Conservation (phyloP, 2,329 filamentous ascomycete genomes). For the Monosporascus sp. region DNA sequence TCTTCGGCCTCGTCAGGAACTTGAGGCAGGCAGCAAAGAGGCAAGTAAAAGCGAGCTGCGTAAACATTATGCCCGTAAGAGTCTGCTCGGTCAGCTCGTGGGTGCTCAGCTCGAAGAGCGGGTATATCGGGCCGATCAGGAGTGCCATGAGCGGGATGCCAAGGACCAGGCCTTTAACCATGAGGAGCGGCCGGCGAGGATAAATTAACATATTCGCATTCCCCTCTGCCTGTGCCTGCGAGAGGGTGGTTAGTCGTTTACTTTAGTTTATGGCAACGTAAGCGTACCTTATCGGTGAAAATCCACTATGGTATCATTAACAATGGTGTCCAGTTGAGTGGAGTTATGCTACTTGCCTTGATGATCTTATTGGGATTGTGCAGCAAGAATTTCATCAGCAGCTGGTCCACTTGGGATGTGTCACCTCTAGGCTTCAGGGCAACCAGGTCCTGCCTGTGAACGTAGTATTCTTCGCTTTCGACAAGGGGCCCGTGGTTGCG, state of each 20-base stretch:
- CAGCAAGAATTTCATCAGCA: conserved; percentile 1
- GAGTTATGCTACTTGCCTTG: neutral
- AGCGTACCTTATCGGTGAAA: conserved; percentile 1
- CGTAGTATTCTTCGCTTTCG: conserved; percentile 1
- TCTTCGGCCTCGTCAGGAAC: conserved; percentile 4
- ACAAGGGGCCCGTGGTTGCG: neutral
- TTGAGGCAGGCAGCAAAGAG: conserved; percentile 6
- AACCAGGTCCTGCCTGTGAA: conserved; percentile 3
- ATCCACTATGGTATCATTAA: neutral
- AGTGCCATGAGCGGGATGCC: conserved; percentile 1
- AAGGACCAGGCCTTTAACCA: neutral
- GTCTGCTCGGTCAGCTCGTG: conserved; percentile 3
- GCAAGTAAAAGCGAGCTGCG: conserved; percentile 6
- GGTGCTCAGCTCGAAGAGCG: conserved; percentile 7
- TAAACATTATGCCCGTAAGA: conserved; percentile 7
- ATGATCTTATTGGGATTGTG: neutral
- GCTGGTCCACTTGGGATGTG: conserved; percentile 2
- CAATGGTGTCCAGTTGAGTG: neutral
- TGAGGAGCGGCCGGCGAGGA: neutral
- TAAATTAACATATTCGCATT: neutral
- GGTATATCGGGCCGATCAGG: conserved; percentile 7
- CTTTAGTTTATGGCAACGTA: neutral
- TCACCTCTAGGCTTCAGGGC: conserved; percentile 2
- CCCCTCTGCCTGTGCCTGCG: neutral
- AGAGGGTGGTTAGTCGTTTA: neutral